These are phyloP conservation scores for Trametes coccinea DNA, from an alignment of 768 basidiomycete species.

Conservation along the genomic window DNA sequence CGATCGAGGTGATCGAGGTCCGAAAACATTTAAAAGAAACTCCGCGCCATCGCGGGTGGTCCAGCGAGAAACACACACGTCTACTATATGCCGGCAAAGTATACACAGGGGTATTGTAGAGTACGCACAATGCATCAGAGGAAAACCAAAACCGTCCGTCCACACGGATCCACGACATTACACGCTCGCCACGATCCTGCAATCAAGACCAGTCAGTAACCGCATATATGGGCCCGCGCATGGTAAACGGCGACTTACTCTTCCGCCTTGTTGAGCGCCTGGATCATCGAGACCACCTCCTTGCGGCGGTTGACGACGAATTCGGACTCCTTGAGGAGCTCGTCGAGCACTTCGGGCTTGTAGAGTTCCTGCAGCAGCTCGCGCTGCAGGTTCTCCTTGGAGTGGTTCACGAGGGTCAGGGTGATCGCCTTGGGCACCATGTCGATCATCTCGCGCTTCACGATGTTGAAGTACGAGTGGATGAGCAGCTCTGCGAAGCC, in stretches of 20 bases:
- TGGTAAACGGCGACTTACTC: conserved; percentile 58
- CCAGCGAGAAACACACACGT: conserved; percentile 11
- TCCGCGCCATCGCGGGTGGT: background rate
- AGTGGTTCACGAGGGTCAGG: conserved; percentile 85
- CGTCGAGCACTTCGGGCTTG: conserved; percentile 94
- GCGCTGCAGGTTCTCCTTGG: conserved; percentile 93
- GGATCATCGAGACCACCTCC: conserved; percentile 92
- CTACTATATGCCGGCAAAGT: conserved; percentile 21
- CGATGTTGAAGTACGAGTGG: conserved; percentile 95
- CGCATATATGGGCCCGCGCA: background rate
- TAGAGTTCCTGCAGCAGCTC: conserved; percentile 95
- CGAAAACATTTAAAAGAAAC: background rate
- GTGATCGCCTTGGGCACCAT: conserved; percentile 98
- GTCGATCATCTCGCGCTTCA: conserved; percentile 99
- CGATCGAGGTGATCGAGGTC: background rate
- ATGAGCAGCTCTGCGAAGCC: conserved; percentile 84
- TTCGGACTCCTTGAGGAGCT: conserved; percentile 93
- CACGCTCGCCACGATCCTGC: conserved; percentile 27
- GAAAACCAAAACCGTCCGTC: conserved; percentile 19
- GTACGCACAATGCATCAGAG: conserved; percentile 21
- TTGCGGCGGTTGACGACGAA: conserved; percentile 86
- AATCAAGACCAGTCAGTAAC: background rate
- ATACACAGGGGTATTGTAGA: conserved; percentile 23
- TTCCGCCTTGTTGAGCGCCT: conserved; percentile 95
- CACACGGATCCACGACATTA: conserved; percentile 2